Base-by-base conservation (phyloP, 164 flowering plant genomes). In the Houttuynia cordata region DNA sequence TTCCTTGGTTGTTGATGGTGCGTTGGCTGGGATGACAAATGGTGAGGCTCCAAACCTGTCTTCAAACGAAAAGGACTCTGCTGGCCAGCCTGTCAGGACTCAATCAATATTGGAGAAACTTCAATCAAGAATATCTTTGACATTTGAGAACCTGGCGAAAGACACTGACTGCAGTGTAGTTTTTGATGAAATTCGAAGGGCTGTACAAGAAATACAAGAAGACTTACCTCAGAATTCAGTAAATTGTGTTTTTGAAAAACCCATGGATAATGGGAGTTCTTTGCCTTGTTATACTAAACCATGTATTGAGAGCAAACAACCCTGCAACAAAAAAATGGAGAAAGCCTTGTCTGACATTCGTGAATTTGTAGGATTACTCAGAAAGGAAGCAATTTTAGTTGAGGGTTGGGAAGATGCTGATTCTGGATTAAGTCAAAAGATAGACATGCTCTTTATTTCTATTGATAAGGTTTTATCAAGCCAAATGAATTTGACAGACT, bases 281-380 rank as follows among this genome's bases (percentile, higher is more conserved):
- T 70, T 74, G 59, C 51, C 63, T 23, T 61, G 64, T 63, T 74
- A 73, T 47, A 24, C 59, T 53, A 68, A 47, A 47, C 50, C 53
- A 49, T 53, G 59, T 39, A 56, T 51, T 14, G 58, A 61, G 42
- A 20, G 23, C 14, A 53, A 45, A 19, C 67, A 53, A 37, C 45
- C 62, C 61, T 50, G 62, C 45, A 71, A 53, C 41, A 51, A 68
- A 56, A 88, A 80, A 40, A 50, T 88, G 69, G 74, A 59, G 22
- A 61, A 63, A 53, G 91, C 93, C 57, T 62, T 94, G 59, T 79
- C 87, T 73, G 74, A 80, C 61, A 83, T 91, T 58, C 80, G 81
- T 67, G 81, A 80, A 41, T 91, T 87, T 75, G 80, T 88, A 7
- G 30, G 75, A 53, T 74, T 70, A 70, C 62, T 94, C 34, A 83